Base-by-base conservation (phyloP, 2,329 filamentous ascomycete species). In the Phoma sp. region DNA sequence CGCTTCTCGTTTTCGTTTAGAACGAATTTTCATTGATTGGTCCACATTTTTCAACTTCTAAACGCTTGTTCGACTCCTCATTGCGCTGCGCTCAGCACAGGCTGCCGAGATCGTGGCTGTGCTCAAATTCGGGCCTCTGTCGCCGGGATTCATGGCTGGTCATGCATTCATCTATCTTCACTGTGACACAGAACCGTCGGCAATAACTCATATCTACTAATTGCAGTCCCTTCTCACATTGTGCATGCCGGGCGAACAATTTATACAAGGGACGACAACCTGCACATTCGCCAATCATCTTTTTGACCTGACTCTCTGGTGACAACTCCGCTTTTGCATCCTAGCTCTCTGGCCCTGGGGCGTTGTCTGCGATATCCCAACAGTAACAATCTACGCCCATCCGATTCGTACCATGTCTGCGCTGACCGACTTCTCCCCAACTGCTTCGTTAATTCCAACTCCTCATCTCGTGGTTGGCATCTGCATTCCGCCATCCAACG, bases 401-500 rank as follows among this genome's bases (percentile, higher is more conserved):
- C 11, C 26, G 10, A 21, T 30, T 40, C 20, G 20, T 33, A 32
- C 7, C 1, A 38, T 10, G 18, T 11, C 7, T 40, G 20, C 29
- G 15, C 17, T 10, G n/a, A 2, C 26, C 25, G 15, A 7, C 2
- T 46, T 17, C 3, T 1, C 5, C 2, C n/a, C n/a, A 11, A 29
- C 9, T 5, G 9, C 23, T 9, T 25, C 39, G 28, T 65, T 50
- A 71, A 37, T 71, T 64, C 60, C 61, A 71, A 34, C 61, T 59
- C 45, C 67, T 59, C 42, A 72, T 48, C 17, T 66, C 64, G 7
- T 64, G 60, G 42, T 66, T 60, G 32, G 63, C 61, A 56, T 73
- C 71, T 23, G 61, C 64, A 32, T 65, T 67, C 37, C 69, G 62
- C 61, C 63, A 74, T 10, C 68, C 67, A 32, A 64, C 42, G 34